These are phyloP conservation scores for Bifiguratus adelaidae DNA, from an alignment of 192 early-diverging fungal species.

Conservation along the genomic window DNA sequence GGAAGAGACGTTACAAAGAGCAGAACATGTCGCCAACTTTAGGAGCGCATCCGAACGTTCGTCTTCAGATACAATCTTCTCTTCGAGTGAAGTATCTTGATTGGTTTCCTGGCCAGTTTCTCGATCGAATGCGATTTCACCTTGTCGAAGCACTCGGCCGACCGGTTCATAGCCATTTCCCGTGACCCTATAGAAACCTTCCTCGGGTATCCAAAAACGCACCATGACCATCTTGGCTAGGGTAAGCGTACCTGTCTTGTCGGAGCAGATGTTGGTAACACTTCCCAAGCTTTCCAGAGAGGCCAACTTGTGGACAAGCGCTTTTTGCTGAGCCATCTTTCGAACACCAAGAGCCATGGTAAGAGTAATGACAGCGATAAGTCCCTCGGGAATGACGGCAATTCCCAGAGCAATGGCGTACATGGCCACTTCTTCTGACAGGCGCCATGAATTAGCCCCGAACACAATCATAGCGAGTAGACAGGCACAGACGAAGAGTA, in stretches of 20 bases:
- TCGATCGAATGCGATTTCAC: background rate
- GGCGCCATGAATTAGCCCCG: background rate
- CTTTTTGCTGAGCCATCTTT: conserved; percentile 65
- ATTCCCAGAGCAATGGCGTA: conserved; percentile 67
- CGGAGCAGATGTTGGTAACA: conserved; percentile 95
- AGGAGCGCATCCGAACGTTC: no score
- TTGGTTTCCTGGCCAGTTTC: background rate
- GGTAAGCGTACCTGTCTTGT: conserved; percentile 85
- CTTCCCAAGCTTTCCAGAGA: conserved; percentile 93
- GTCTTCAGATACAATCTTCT: no score
- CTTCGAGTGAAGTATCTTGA: no score
- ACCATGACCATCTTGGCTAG: conserved; percentile 72
- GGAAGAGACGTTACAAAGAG: conserved; percentile 81
- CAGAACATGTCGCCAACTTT: no score
- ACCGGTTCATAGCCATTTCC: conserved; percentile 51
- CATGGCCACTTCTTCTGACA: no score
- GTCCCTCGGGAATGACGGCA: conserved; percentile 94
- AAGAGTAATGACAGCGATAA: conserved; percentile 95
- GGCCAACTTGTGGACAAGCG: conserved; percentile 77
- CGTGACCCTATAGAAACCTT: conserved; percentile 57
- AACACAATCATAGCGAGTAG: no score
- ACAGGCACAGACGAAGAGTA: no score
- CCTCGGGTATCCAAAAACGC: conserved; percentile 17
- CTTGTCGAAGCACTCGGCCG: conserved; percentile 42
- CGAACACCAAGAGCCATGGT: conserved; percentile 96